A percentile compares a stretch with the other conserved stretches of the same genome.
These are phyloP conservation scores for Polyporus tsugae DNA, from an alignment of 1,284 basidiomycete species.

Conservation along the genomic window DNA sequence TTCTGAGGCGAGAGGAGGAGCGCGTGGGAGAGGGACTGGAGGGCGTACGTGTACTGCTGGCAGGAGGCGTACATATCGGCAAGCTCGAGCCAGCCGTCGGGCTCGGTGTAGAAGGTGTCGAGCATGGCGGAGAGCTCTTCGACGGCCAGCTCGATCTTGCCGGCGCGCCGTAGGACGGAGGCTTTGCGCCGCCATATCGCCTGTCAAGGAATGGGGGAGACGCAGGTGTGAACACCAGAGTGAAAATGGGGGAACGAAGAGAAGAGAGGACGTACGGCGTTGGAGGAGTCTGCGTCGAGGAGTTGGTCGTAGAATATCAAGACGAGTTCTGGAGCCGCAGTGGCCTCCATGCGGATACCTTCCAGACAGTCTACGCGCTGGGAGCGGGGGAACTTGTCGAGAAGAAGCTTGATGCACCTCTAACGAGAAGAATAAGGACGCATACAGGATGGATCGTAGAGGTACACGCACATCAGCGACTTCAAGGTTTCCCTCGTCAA, in stretches of 20 bases:
- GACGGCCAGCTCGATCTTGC: constrained; percentile 72
- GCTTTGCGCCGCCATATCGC: constrained; percentile 87
- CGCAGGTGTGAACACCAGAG: neutral
- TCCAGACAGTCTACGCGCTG: constrained; percentile 86
- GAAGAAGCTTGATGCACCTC: constrained; percentile 74
- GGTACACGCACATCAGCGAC: constrained; percentile 79
- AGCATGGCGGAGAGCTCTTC: constrained; percentile 83
- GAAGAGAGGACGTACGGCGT: constrained; percentile 66
- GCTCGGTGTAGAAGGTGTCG: constrained; percentile 93
- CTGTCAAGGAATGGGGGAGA: constrained; percentile 46
- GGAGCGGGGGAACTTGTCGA: constrained; percentile 81
- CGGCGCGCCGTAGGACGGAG: constrained; percentile 69
- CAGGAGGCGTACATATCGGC: constrained; percentile 87
- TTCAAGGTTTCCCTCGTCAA: constrained; percentile 83
- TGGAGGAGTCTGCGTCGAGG: constrained; percentile 76
- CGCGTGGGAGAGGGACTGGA: constrained; percentile 83
- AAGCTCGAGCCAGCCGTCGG: constrained; percentile 94
- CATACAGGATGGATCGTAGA: constrained; percentile 26
- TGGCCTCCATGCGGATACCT: constrained; percentile 87
- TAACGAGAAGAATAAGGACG: constrained; percentile 39
- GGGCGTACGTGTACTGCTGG: constrained; percentile 74
- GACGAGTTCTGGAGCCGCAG: constrained; percentile 66
- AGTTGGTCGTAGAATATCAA: constrained; percentile 76
- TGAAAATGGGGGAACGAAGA: neutral
- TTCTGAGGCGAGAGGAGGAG: constrained; percentile 88